Percentiles rank a stretch among this genome's conserved stretches.
Evolutionary conservation across 176 grass and related monocot genomes (phyloP).

Genomic region (Rhynchospora pubera): DNA sequence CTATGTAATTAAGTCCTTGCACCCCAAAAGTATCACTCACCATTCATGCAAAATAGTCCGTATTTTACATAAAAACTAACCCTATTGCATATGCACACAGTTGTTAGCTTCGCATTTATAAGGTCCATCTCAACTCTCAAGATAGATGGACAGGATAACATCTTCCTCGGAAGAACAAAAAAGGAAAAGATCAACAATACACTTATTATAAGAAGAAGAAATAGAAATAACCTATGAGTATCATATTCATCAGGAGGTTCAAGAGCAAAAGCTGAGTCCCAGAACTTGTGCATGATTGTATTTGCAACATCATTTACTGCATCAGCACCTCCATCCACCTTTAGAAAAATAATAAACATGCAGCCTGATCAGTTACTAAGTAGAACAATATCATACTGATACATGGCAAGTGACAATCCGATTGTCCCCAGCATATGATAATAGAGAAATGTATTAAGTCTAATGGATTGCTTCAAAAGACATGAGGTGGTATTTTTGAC

Average conservation of each 20-base stretch:
- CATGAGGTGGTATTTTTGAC: neutral
- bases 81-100: neutral
- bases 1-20: neutral
- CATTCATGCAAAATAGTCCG: neutral
- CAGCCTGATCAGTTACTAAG: neutral
- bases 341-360: neutral
- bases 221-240: conserved; percentile 52
- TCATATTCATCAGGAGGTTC: conserved; percentile 78
- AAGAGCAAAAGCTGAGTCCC: conserved; percentile 95
- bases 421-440: too few species aligned
- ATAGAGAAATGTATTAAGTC: neutral
- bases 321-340: conserved; percentile 81
- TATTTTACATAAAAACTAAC: neutral
- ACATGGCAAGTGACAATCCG: neutral
- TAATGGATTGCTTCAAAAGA: neutral
- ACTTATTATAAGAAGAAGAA: neutral
- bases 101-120: neutral
- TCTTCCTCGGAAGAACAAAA: neutral
- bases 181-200: neutral
- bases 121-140: neutral
- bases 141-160: neutral
- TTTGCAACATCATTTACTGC: conserved; percentile 84
- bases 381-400: neutral
- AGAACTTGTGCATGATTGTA: conserved; percentile 92
- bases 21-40: neutral